Evolutionary conservation across 192 early-diverging fungal species (phyloP).

Genomic region (Coemansia sp.): DNA sequence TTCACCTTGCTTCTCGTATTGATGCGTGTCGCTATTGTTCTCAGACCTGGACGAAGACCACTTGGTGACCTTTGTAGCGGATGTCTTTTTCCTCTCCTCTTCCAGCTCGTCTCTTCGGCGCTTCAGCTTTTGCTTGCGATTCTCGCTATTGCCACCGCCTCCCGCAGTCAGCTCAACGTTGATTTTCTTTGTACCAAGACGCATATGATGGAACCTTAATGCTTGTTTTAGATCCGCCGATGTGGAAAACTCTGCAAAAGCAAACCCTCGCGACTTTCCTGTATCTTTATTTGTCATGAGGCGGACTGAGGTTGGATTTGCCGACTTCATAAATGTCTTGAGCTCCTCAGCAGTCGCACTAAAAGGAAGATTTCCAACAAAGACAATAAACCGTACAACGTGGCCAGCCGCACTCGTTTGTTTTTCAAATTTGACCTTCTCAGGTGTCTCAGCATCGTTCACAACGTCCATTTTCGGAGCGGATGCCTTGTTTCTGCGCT

Average conservation of each 20-base stretch:
- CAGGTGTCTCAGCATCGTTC: slow-evolving; percentile 2
- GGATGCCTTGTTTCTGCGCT: slow-evolving; percentile 13
- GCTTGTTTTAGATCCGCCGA: slow-evolving; percentile 61
- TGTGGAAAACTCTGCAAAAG: slow-evolving; percentile 68
- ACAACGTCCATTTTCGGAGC: background rate
- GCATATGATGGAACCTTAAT: slow-evolving; percentile 63
- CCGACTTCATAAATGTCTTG: slow-evolving; percentile 60
- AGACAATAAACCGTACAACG: slow-evolving; percentile 55
- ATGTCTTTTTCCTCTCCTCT: slow-evolving; percentile 32
- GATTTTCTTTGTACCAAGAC: slow-evolving; percentile 65
- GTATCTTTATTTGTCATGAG: slow-evolving; percentile 70
- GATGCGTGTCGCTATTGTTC: background rate
- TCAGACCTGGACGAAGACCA: background rate
- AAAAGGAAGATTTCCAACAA: slow-evolving; percentile 69
- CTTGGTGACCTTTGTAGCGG: slow-evolving; percentile 26
- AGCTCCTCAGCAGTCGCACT: slow-evolving; percentile 65
- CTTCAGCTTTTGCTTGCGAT: slow-evolving; percentile 40
- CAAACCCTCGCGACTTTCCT: slow-evolving; percentile 71
- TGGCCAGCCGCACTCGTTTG: slow-evolving; percentile 21
- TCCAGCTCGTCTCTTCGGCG: slow-evolving; percentile 40
- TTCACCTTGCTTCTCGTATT: background rate
- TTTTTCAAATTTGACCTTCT: slow-evolving; percentile 39
- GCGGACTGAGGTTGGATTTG: slow-evolving; percentile 62
- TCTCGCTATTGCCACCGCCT: slow-evolving; percentile 66
- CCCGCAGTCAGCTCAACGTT: slow-evolving; percentile 77